These are phyloP conservation scores for Penicillium sp. DNA, from an alignment of 2,329 filamentous ascomycete genomes.

Conservation along the genomic window DNA sequence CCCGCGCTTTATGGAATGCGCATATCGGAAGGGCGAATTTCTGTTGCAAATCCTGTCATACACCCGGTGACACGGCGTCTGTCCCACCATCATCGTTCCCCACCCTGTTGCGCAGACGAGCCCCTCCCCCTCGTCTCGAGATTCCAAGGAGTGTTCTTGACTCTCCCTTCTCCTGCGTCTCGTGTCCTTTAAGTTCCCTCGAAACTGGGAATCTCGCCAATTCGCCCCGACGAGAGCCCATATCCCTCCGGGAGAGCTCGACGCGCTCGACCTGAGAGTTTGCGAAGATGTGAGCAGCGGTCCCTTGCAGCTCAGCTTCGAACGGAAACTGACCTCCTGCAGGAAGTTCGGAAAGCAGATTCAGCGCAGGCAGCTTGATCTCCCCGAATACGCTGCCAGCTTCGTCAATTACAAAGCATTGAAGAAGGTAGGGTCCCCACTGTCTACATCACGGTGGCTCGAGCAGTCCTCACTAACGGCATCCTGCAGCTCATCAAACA, in stretches of 20 bases:
- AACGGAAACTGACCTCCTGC: conserved; percentile 8
- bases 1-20: conserved; percentile 5
- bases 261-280: conserved; percentile 8
- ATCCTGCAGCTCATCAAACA: conserved; percentile 87
- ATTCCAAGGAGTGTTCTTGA: conserved; percentile 1
- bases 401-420: conserved; percentile 99
- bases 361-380: conserved; percentile 97
- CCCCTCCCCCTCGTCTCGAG: conserved; percentile 18
- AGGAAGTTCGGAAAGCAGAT: conserved; percentile 99
- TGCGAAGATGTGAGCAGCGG: conserved; percentile 14
- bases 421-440: conserved; percentile 71
- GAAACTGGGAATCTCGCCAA: not conserved
- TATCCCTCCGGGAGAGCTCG: not conserved
- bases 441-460: not conserved
- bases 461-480: conserved; percentile 21
- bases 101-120: conserved; percentile 14
- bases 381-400: conserved; percentile 97
- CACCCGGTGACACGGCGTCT: conserved; percentile 13
- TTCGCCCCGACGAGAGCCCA: not conserved
- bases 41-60: conserved; percentile 10
- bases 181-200: not conserved
- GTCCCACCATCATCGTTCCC: conserved; percentile 23
- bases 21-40: not conserved
- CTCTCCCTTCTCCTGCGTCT: conserved; percentile 1
- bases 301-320: not conserved